Base-by-base conservation (phyloP, 768 basidiomycete species). In the Lentinula raphanica region DNA sequence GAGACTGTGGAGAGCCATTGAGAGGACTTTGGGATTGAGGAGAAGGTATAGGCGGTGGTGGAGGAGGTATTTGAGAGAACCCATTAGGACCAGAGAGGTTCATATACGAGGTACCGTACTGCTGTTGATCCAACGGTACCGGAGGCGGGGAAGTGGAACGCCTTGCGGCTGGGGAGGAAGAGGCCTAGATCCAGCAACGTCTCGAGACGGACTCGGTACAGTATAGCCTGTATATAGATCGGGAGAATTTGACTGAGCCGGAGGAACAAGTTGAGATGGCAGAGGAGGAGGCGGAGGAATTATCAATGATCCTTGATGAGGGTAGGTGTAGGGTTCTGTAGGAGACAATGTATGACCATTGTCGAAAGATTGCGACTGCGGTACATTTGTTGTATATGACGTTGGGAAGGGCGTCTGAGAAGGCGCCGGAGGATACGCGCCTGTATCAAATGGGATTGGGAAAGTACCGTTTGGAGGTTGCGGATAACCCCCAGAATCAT, bases 181-280 rank as follows among this genome's bases (percentile, higher is more conserved):
- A 28, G 80, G 79, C 39, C 79, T 69, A 15, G 71, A 68, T 8
- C 67, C 67, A 8, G 69, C 57, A 12, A 67, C 61, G 49, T 59
- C 63, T 62, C 65, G 68, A 65, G 64, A 71, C 40, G 73, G 62
- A 44, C 72, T 66, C 28, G 66, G 19, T 74, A 57, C 15, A 70
- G 57, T 15, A 64, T 74, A 74, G 42, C 63, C 64, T 58, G 68
- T 62, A 60, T 76, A 79, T 58, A 77, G 74, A 42, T 79, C 76
- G 28, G 75, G 72, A 29, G 73, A 69, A 25, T 70, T 66, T 25
- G 71, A 67, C 27, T 64, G 68, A 11, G 71, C 66, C 2, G 74
- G 64, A 19, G 74, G 71, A 56, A 74, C 67, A 31, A 65, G 45
- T 13, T 67, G 67, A n/a, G 70, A 54, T 49, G 70, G 65, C 4